Percentiles rank a stretch among this genome's conserved stretches.
These are phyloP conservation scores for Leccinellum luteum DNA, from an alignment of 768 basidiomycete genomes.

Conservation along the genomic window DNA sequence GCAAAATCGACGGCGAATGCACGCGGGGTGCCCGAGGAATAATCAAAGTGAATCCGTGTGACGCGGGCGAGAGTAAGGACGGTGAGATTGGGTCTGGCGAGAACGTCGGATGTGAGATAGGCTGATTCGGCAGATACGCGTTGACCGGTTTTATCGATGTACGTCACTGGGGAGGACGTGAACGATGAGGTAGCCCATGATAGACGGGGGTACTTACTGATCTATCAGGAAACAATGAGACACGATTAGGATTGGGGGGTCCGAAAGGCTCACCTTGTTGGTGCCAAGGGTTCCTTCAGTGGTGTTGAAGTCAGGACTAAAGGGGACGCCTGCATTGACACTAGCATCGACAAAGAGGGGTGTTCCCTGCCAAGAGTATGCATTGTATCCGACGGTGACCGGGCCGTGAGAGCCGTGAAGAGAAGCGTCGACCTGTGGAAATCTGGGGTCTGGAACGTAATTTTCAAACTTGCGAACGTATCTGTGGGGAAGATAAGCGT, in stretches of 20 bases:
- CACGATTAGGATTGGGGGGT: background rate
- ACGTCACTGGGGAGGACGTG: slow-evolving; percentile 52
- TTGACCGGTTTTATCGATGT: slow-evolving; percentile 48
- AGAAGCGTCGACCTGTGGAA: slow-evolving; percentile 46
- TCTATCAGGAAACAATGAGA: slow-evolving; percentile 27
- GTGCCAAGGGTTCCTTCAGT: slow-evolving; percentile 56
- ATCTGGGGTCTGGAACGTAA: slow-evolving; percentile 48
- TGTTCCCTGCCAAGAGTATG: slow-evolving; percentile 43
- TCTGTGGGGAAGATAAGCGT: slow-evolving; percentile 32
- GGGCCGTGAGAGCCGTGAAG: slow-evolving; percentile 54
- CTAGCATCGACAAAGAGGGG: slow-evolving; percentile 57
- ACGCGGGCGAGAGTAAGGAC: slow-evolving; percentile 56
- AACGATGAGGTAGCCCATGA: background rate
- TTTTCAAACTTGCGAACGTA: slow-evolving; percentile 71
- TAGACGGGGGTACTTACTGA: slow-evolving; percentile 34
- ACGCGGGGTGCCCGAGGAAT: slow-evolving; percentile 35
- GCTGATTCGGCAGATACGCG: slow-evolving; percentile 65
- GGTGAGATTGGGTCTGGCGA: slow-evolving; percentile 62
- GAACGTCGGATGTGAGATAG: slow-evolving; percentile 63
- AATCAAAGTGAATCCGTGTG: slow-evolving; percentile 57
- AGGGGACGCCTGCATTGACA: slow-evolving; percentile 47
- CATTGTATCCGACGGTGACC: slow-evolving; percentile 56
- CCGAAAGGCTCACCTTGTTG: slow-evolving; percentile 45
- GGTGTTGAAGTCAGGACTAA: slow-evolving; percentile 56
- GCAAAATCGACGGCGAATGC: slow-evolving; percentile 65